Percentiles rank a stretch among this genome's conserved stretches.
These are phyloP conservation scores for Lachancea waltii DNA, from an alignment of 805 yeast genomes.

Conservation along the genomic window DNA sequence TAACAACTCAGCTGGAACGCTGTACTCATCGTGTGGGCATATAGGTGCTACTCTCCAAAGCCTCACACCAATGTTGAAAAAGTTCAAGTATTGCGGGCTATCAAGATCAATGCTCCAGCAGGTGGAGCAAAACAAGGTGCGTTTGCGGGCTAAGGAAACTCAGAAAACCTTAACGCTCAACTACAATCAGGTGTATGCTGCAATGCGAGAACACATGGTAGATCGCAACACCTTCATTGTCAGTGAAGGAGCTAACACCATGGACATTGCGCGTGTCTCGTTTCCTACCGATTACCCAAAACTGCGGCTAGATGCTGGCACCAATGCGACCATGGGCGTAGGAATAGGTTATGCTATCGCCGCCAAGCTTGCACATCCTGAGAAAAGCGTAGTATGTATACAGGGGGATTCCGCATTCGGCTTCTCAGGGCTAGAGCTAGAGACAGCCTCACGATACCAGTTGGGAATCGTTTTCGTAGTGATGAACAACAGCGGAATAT, in stretches of 20 bases:
- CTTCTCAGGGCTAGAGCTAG: slow-evolving; percentile 66
- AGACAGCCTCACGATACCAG: slow-evolving; percentile 52
- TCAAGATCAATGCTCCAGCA: slow-evolving; percentile 10
- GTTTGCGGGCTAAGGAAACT: slow-evolving; percentile 32
- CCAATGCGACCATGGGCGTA: slow-evolving; percentile 73
- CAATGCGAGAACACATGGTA: slow-evolving; percentile 38
- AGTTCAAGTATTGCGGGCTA: slow-evolving; percentile 12
- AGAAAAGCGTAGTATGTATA: slow-evolving; percentile 45
- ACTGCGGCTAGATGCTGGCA: slow-evolving; percentile 62
- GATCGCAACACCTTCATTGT: slow-evolving; percentile 38
- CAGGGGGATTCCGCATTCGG: slow-evolving; percentile 80
- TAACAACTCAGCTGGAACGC: slow-evolving; percentile 32
- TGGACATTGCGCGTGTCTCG: slow-evolving; percentile 62
- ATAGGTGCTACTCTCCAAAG: slow-evolving; percentile 36
- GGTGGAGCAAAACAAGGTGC: slow-evolving; percentile 16
- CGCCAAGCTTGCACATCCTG: slow-evolving; percentile 43
- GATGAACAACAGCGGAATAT: slow-evolving; percentile 71
- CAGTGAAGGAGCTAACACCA: slow-evolving; percentile 72
- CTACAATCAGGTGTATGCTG: slow-evolving; percentile 50
- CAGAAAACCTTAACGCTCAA: slow-evolving; percentile 29
- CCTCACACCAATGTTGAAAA: slow-evolving; percentile 27
- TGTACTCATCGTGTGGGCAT: slow-evolving; percentile 52
- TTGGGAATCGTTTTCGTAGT: slow-evolving; percentile 52
- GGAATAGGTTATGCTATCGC: slow-evolving; percentile 68
- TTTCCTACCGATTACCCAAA: slow-evolving; percentile 49